Evolutionary conservation across 352 stramenopile genomes (phyloP), one percentile per base, ranked within the genome.

Genomic region (Stephanocyclus meneghinianus): DNA sequence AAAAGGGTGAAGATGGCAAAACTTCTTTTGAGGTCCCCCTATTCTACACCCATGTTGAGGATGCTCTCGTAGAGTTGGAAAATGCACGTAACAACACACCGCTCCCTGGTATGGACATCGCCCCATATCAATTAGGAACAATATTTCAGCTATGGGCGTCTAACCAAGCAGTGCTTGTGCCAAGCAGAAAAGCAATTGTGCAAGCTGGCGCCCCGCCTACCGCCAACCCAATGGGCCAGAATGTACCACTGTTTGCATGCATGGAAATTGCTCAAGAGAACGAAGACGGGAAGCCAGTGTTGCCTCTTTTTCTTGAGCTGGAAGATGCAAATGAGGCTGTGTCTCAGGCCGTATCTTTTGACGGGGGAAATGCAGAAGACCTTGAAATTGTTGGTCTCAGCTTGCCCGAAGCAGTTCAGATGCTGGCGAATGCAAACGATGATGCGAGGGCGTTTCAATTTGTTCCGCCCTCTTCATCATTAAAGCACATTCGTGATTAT

Each of bases 201-300:
- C 65, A 80, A 63, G 85, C 85, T 29, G 85, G 85, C 9, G 85
- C 85, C 69, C 85, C 85, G 8, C 65, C 67, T 35, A 82, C 60
- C 56, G 78, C 73, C 6, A 80, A 82, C 62, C 74, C 81, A 37
- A 78, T 90, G 16, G 85, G 81, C 42, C 85, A 90, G 75, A 47
- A 71, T 55, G 75, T 90, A 29, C 85, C 85, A 29, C 51, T 90
- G 11, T 90, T 87, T 74, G 70, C 71, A 30, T 90, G 85, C 50
- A 84, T 90, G 78, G 81, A 88, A 30, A 90, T 90, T 55, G 70
- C 76, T 26, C 72, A 87, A 71, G 74, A 85, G 73, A 76, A 74
- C 21, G 57, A 78, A 47, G 78, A 75, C 70, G 85, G 79, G 21
- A 70, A 66, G 29, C 61, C 74, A 47, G 68, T 85, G 3, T 74